Base-by-base conservation (phyloP, 129 eudicot genomes). In the Pittosporum tobira region DNA sequence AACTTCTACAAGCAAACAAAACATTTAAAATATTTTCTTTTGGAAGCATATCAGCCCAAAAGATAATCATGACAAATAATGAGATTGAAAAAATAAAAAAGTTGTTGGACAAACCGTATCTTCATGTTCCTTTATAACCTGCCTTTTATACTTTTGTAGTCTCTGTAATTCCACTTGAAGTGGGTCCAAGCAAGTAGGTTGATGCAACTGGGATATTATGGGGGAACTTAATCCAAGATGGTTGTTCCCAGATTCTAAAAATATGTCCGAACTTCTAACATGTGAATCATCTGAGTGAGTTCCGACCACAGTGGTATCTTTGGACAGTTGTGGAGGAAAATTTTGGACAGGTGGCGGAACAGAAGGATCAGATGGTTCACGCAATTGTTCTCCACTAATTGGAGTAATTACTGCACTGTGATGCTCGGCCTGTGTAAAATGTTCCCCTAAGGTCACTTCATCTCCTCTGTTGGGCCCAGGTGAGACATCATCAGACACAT, bases 151-250 rank as follows among this genome's bases (percentile, higher is more conserved):
- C 60, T 74, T 73, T 25, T 64, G 68, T 24, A 79, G 67, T 16
- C 53, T 77, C 51, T 78, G 78, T 34, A 79, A 18, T 75, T 81
- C 87, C 23, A 46, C 63, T 49, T 76, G 80, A 34, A 84, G 74
- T 47, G 89, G 83, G 40, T 48, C 59, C 15, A 26, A 28, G 47
- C 71, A 25, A 43, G 57, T 44, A 67, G 75, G 62, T 44, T 72
- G 70, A 57, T 30, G 63, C 21, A 55, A 28, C 58, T 67, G 63
- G 2, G 66, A 51, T 43, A 59, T 47, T 36, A 11, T 15, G 29
- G 71, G 31, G 57, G 57, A 50, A 40, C 28, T 49, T 61, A 38
- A 62, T 27, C n/a, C 25, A 44, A 34, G 69, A 65, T 68, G 69
- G 68, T 62, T 30, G 61, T 45, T 50, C 21, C 18, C 57, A 23